phyloP scores from a whole-genome alignment of 805 yeast species.

The Lipomyces sp. region DNA sequence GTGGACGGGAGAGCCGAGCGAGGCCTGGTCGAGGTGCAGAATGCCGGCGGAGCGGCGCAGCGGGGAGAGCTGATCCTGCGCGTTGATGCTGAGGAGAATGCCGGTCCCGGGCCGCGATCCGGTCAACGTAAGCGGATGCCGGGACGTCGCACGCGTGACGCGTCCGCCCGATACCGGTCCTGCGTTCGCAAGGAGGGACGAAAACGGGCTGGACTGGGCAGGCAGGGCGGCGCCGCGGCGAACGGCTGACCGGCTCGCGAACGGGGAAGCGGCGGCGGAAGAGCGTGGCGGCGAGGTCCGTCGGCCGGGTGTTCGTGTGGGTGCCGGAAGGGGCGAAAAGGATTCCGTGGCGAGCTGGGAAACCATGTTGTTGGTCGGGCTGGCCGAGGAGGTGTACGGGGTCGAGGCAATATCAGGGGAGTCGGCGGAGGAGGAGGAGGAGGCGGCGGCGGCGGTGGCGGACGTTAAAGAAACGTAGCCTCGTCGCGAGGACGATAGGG shows the following conservation, averaged over 20 bases:
- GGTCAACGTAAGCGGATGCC: constrained; percentile 14
- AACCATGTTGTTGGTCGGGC: constrained; percentile 11
- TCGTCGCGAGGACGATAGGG: neutral
- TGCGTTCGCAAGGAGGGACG: neutral
- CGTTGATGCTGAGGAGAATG: neutral
- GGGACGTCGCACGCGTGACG: constrained; percentile 21
- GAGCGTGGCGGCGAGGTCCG: constrained; percentile 19
- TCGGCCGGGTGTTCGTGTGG: constrained; percentile 17
- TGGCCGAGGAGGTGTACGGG: neutral
- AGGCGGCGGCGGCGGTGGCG: neutral
- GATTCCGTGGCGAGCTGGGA: constrained; percentile 22
- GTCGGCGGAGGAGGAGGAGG: neutral
- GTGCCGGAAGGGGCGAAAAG: constrained; percentile 21
- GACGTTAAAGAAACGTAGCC: neutral
- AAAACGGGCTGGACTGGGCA: neutral
- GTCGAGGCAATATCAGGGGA: neutral
- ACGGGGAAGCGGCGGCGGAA: constrained; percentile 8
- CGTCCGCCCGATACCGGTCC: constrained; percentile 9
- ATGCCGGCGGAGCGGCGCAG: constrained; percentile 43
- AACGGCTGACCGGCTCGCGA: constrained; percentile 4
- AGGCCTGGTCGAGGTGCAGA: constrained; percentile 42
- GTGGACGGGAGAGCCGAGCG: constrained; percentile 30
- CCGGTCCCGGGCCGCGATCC: neutral
- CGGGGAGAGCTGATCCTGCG: constrained; percentile 26
- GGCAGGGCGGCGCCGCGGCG: constrained; percentile 7